Percentiles rank a stretch among this genome's conserved stretches.
These are phyloP conservation scores for Avena sativa DNA, from an alignment of 176 grass and related monocot genomes.

Conservation along the genomic window DNA sequence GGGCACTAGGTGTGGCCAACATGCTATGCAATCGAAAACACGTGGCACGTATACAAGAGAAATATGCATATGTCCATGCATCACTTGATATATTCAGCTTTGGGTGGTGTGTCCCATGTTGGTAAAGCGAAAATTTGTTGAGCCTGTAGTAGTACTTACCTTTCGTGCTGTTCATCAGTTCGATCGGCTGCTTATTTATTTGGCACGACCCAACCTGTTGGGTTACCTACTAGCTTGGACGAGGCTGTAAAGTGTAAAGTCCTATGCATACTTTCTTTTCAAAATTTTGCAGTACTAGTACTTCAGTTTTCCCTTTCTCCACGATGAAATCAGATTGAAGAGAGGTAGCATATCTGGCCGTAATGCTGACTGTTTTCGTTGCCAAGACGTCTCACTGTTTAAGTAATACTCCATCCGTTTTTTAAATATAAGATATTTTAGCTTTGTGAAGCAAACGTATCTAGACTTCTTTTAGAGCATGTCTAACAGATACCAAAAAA, in stretches of 20 bases:
- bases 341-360: background rate
- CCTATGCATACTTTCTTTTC: background rate
- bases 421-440: no score
- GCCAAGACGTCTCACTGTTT: background rate
- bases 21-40: background rate
- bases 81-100: background rate
- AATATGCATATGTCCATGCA: background rate
- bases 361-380: no score
- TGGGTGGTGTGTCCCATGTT: constrained; percentile 50
- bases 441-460: no score
- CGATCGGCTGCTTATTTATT: constrained; percentile 43
- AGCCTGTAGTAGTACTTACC: background rate
- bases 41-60: background rate
- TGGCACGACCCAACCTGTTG: constrained; percentile 35
- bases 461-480: no score
- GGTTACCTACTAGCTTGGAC: constrained; percentile 41
- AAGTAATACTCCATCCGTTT: no score
- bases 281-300: background rate
- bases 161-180: constrained; percentile 28
- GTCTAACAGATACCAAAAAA: no score
- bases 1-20: background rate
- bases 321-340: background rate
- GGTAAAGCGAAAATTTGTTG: constrained; percentile 51
- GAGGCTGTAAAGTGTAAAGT: constrained; percentile 56
- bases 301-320: constrained; percentile 3